Base-by-base conservation (phyloP, 78 protist species). In the Cavenderia fasciculata region DNA sequence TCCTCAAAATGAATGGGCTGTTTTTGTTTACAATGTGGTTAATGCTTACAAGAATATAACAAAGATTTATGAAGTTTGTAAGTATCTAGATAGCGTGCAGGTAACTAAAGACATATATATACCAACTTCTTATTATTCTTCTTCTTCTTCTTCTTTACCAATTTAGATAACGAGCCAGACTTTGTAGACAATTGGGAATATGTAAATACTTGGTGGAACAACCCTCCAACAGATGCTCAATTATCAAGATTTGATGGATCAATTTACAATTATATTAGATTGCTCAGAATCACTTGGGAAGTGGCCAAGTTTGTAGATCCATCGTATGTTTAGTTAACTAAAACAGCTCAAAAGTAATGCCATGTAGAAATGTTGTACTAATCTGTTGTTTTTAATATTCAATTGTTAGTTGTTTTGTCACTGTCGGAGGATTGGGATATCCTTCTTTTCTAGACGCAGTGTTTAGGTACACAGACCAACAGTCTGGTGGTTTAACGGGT, bases 341-440 rank as follows among this genome's bases (percentile, higher is more conserved):
- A n/a, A n/a, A n/a, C n/a, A n/a, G n/a, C n/a, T n/a, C n/a, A n/a
- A n/a, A n/a, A n/a, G n/a, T n/a, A n/a, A n/a, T n/a, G n/a, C n/a
- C n/a, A n/a, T n/a, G n/a, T n/a, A n/a, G n/a, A n/a, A n/a, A n/a
- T n/a, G n/a, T n/a, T n/a, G n/a, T n/a, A n/a, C n/a, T n/a, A n/a
- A n/a, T n/a, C n/a, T n/a, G n/a, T n/a, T n/a, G n/a, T n/a, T n/a
- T n/a, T n/a, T n/a, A n/a, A n/a, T n/a, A n/a, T n/a, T n/a, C n/a
- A n/a, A n/a, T n/a, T n/a, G n/a, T n/a, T n/a, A 56, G 49, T 5
- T 44, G 57, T 23, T 73, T 44, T 41, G 59, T 73, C 1, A 41
- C 84, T 0, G 69, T 56, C 14, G 84, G 84, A 34, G 84, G 84
- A 40, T 56, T 73, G 1, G 84, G 84, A 23, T 73, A 73, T 41